Percentiles rank a stretch among this genome's conserved stretches.
These are phyloP conservation scores for Nepenthes mirabilis DNA, from an alignment of 148 eudicot species.

Conservation along the genomic window DNA sequence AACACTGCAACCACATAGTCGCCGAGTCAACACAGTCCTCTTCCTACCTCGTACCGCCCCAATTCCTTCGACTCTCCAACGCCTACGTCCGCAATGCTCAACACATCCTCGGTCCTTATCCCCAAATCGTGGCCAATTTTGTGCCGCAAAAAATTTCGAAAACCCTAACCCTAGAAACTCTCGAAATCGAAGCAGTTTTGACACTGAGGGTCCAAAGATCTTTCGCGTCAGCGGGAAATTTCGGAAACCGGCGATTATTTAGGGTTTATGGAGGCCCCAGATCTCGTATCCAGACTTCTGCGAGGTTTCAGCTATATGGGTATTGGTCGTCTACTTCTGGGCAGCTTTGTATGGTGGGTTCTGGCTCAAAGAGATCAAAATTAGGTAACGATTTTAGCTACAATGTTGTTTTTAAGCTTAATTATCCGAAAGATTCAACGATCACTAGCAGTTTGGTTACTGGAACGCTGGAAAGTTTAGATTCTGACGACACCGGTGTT, in stretches of 20 bases:
- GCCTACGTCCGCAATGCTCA: slow-evolving; percentile 21
- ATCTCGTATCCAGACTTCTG: slow-evolving; percentile 6
- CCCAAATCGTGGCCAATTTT: slow-evolving; percentile 18
- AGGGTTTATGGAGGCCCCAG: slow-evolving; percentile 32
- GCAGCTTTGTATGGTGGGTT: slow-evolving; percentile 70
- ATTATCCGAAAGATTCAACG: slow-evolving; percentile 36
- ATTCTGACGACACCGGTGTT: slow-evolving; percentile 6
- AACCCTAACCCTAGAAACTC: slow-evolving; percentile 20
- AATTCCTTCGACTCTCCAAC: slow-evolving; percentile 12
- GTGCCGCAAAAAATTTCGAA: slow-evolving; percentile 9
- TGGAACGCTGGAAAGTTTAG: slow-evolving; percentile 53
- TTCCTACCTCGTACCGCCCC: slow-evolving; percentile 4
- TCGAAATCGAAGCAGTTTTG: slow-evolving; percentile 22
- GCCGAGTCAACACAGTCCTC: slow-evolving; percentile 16
- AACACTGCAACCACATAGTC: slow-evolving; percentile 37
- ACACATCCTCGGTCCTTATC: slow-evolving; percentile 9
- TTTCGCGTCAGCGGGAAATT: slow-evolving; percentile 7
- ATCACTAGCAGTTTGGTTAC: slow-evolving; percentile 44
- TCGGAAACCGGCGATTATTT: slow-evolving; percentile 21
- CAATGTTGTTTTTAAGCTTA: slow-evolving; percentile 45
- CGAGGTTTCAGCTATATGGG: slow-evolving; percentile 34
- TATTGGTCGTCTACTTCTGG: slow-evolving; percentile 53
- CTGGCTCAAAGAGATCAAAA: slow-evolving; percentile 13
- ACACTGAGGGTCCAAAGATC: slow-evolving; percentile 4
- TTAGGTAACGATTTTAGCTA: slow-evolving; percentile 6